Evolutionary conservation across 257 asterid species (phyloP).

Genomic region (Jaltomata sinuosa): DNA sequence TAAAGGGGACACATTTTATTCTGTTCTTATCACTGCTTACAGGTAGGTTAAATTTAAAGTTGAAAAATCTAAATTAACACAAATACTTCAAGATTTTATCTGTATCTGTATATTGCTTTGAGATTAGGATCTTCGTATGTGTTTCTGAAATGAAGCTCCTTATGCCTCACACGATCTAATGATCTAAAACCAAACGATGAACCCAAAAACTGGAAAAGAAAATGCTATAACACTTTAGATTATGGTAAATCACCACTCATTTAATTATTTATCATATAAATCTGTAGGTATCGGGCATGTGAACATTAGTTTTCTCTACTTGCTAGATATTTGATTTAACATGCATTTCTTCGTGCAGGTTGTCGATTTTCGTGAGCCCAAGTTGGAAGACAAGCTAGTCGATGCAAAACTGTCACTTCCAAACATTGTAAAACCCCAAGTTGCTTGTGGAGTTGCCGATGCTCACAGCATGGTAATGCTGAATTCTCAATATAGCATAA

Average conservation of each 20-base stretch:
- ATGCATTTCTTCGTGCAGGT: slow-evolving; percentile 45
- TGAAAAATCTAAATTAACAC: neutral
- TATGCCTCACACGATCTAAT: neutral
- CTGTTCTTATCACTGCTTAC: neutral
- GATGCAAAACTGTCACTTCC: slow-evolving; percentile 71
- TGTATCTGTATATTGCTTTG: neutral
- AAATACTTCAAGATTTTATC: neutral
- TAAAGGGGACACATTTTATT: neutral
- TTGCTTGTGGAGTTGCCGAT: slow-evolving; percentile 93
- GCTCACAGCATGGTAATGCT: slow-evolving; percentile 90
- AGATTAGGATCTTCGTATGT: neutral
- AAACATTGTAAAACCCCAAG: slow-evolving; percentile 92
- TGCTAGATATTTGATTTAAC: slow-evolving; percentile 2
- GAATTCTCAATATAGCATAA: neutral
- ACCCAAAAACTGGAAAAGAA: neutral
- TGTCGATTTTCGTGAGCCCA: slow-evolving; percentile 57
- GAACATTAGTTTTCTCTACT: neutral
- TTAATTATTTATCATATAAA: neutral
- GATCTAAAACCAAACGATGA: neutral
- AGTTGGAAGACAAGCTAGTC: slow-evolving; percentile 51
- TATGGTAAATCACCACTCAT: neutral
- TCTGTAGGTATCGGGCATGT: neutral
- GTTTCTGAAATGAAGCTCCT: neutral
- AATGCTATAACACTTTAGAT: neutral
- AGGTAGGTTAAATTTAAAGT: neutral